These are phyloP conservation scores for Cyclotella choctawhatcheeana DNA, from an alignment of 108 stramenopile species.

Conservation along the genomic window DNA sequence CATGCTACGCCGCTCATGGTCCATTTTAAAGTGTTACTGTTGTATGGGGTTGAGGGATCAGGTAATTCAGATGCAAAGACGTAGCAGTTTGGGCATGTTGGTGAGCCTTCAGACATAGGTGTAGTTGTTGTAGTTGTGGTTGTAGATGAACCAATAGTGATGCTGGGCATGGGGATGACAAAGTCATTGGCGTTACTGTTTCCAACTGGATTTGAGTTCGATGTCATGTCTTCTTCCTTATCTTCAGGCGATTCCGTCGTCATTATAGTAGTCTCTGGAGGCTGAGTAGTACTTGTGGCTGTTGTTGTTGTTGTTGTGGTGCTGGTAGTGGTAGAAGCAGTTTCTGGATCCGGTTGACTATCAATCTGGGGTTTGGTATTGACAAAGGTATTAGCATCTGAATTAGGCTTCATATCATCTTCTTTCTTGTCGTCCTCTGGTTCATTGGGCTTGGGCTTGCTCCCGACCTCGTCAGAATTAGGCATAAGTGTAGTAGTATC, in stretches of 20 bases:
- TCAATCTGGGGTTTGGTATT: background rate
- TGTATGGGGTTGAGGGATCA: conserved; percentile 14
- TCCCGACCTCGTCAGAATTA: background rate
- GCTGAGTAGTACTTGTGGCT: background rate
- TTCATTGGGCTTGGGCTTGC: background rate
- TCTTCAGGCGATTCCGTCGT: background rate
- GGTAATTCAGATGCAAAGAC: background rate
- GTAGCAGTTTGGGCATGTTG: background rate
- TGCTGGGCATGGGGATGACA: background rate
- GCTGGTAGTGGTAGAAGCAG: background rate
- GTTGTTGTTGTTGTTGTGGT: background rate
- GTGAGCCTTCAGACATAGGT: background rate
- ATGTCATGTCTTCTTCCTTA: conserved; percentile 5
- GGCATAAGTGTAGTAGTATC: background rate
- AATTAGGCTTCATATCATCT: background rate
- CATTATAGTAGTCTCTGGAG: background rate
- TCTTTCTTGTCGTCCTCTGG: conserved; percentile 3
- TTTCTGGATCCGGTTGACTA: background rate
- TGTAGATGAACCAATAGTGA: background rate
- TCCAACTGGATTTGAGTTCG: background rate
- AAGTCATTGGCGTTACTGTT: background rate
- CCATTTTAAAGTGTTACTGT: conserved; percentile 16
- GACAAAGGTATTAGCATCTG: background rate
- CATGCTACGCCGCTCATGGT: background rate
- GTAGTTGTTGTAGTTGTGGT: background rate